Conservation (phyloP, 2,329 filamentous ascomycete species). For the Beauveria caledonica region DNA sequence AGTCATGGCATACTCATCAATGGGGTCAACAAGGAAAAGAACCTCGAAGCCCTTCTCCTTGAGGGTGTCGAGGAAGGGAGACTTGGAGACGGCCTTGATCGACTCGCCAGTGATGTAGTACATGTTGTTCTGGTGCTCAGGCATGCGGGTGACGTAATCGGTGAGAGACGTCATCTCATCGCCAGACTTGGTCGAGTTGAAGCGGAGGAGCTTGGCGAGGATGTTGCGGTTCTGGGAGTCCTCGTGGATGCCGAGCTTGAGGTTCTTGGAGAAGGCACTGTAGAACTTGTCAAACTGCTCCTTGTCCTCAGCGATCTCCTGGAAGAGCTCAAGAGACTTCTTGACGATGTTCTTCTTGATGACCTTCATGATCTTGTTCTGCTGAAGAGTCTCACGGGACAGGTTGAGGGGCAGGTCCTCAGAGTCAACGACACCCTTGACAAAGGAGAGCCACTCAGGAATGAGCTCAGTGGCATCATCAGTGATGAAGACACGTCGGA, state of each 20-base stretch:
- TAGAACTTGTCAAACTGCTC: conserved; percentile 99
- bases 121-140: conserved; percentile 99
- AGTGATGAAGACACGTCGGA: conserved; percentile 99
- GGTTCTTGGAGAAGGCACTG: conserved; percentile 98
- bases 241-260: conserved; percentile 99
- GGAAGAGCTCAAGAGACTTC: conserved; percentile 99
- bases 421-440: conserved; percentile 99
- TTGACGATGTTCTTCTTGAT: conserved; percentile 99
- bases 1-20: conserved; percentile 99
- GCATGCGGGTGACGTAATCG: conserved; percentile 99
- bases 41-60: conserved; percentile 99
- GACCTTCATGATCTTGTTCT: conserved; percentile 99
- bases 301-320: conserved; percentile 97
- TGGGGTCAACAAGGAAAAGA: conserved; percentile 97
- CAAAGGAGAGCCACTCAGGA: conserved; percentile 97
- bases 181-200: conserved; percentile 97
- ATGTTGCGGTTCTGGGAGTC: conserved; percentile 90
- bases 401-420: conserved; percentile 99
- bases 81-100: conserved; percentile 95
- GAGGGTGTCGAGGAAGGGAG: conserved; percentile 96
- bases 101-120: conserved; percentile 99
- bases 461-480: conserved; percentile 99
- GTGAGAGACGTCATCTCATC: conserved; percentile 90
- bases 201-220: conserved; percentile 97
- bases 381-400: conserved; percentile 99